Evolutionary conservation across 257 asterid species (phyloP).

Genomic region (Phtheirospermum japonicum): DNA sequence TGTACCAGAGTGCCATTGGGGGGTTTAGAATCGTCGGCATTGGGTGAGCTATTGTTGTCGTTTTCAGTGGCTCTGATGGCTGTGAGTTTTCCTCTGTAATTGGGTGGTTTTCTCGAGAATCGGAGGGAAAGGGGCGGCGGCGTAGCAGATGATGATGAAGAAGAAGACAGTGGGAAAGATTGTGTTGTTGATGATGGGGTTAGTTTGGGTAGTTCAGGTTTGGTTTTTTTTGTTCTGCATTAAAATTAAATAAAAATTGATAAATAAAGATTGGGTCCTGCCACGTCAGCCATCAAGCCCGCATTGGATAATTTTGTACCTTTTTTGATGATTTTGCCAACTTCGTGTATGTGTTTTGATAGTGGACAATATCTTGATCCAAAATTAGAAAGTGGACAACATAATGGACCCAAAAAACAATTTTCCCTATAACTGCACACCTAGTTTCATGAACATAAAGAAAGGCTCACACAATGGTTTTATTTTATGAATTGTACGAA

Average conservation of each 20-base stretch:
- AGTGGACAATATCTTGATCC: too few species aligned
- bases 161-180: constrained; percentile 32
- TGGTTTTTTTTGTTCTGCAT: too few species aligned
- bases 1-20: constrained; percentile 71
- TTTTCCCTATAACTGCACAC: constrained; percentile 7
- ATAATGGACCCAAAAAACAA: too few species aligned
- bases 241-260: too few species aligned
- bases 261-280: too few species aligned
- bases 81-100: constrained; percentile 38
- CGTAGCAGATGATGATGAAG: constrained; percentile 38
- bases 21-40: constrained; percentile 56
- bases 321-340: too few species aligned
- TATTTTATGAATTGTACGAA: too few species aligned
- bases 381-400: too few species aligned
- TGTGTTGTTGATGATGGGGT: constrained; percentile 36
- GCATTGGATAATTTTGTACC: too few species aligned
- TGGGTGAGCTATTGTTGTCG: constrained; percentile 37
- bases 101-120: constrained; percentile 34
- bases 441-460: constrained; percentile 20
- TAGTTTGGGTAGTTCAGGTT: too few species aligned
- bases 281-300: too few species aligned
- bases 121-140: constrained; percentile 36
- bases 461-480: background rate
- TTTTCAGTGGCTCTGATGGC: constrained; percentile 50
- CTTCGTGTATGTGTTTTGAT: too few species aligned